Percentiles rank a stretch among this genome's conserved stretches.
phyloP scores from a whole-genome alignment of 192 early-diverging fungal genomes.

The Neocallimastix lanati region DNA sequence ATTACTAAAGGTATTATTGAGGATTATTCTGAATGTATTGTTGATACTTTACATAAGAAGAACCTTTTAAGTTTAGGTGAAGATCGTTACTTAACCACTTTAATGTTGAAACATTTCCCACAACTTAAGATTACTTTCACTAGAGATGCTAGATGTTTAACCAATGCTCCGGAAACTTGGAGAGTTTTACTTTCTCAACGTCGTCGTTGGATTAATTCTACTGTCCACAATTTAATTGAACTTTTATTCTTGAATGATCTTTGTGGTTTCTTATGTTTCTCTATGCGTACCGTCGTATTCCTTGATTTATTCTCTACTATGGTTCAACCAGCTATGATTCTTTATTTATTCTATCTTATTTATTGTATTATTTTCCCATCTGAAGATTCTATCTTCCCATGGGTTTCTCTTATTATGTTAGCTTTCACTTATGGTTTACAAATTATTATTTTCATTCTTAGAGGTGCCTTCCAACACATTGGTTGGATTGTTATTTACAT shows the following conservation, averaged over 20 bases:
- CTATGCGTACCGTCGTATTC: constrained; percentile 90
- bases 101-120: constrained; percentile 98
- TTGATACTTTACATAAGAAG: constrained; percentile 96
- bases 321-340: constrained; percentile 78
- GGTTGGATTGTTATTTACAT: constrained; percentile 92
- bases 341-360: constrained; percentile 56
- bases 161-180: constrained; percentile 87
- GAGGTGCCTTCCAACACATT: constrained; percentile 67
- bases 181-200: constrained; percentile 87
- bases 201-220: constrained; percentile 99
- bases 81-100: constrained; percentile 90
- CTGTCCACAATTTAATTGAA: constrained; percentile 95
- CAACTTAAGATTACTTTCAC: constrained; percentile 87
- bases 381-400: constrained; percentile 39
- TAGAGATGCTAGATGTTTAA: constrained; percentile 78
- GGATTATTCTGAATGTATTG: constrained; percentile 83
- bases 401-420: constrained; percentile 68
- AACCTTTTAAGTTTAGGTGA: constrained; percentile 95
- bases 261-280: constrained; percentile 94
- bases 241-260: constrained; percentile 79
- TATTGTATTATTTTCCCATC: constrained; percentile 44
- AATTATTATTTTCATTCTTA: constrained; percentile 37
- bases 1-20: constrained; percentile 73
- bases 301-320: constrained; percentile 87
- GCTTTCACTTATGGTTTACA: constrained; percentile 64